phyloP scores from a whole-genome alignment of 441 rosid genomes.

The Capsella rubella region DNA sequence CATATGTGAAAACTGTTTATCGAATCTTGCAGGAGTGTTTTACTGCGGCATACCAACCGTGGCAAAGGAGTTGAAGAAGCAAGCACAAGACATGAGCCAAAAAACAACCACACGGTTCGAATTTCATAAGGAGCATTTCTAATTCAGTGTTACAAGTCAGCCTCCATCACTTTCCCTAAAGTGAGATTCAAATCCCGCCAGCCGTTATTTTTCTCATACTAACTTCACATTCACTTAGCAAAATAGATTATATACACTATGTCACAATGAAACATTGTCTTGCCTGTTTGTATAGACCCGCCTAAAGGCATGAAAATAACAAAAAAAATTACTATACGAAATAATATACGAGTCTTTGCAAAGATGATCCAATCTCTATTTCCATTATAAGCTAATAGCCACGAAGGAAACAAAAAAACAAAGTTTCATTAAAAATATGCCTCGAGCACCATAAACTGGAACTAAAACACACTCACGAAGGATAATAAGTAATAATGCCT shows the following conservation, averaged over 20 bases:
- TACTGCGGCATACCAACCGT: conserved; percentile 92
- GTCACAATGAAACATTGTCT: conserved; percentile 27
- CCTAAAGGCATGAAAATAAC: conserved; percentile 45
- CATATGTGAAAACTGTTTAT: conserved; percentile 4
- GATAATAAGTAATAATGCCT: conserved; percentile 5
- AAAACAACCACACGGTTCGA: conserved; percentile 84
- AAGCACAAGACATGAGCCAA: conserved; percentile 75
- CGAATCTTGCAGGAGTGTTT: conserved; percentile 76
- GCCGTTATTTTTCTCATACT: conserved; percentile 39
- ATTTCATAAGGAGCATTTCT: conserved; percentile 93
- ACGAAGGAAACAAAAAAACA: neutral
- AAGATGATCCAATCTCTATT: conserved; percentile 17
- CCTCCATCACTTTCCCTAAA: conserved; percentile 39
- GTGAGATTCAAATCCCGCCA: conserved; percentile 31
- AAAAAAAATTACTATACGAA: conserved; percentile 25
- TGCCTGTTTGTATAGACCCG: conserved; percentile 46
- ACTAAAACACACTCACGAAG: conserved; percentile 11
- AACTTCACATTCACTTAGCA: conserved; percentile 40
- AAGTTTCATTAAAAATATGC: conserved; percentile 12
- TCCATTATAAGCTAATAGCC: conserved; percentile 30
- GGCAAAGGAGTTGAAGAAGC: conserved; percentile 87
- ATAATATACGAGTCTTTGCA: neutral
- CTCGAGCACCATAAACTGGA: neutral
- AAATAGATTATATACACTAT: conserved; percentile 40
- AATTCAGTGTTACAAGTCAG: conserved; percentile 31